Conservation (phyloP, 495 filamentous ascomycete species). For the Penicillium parvum region DNA sequence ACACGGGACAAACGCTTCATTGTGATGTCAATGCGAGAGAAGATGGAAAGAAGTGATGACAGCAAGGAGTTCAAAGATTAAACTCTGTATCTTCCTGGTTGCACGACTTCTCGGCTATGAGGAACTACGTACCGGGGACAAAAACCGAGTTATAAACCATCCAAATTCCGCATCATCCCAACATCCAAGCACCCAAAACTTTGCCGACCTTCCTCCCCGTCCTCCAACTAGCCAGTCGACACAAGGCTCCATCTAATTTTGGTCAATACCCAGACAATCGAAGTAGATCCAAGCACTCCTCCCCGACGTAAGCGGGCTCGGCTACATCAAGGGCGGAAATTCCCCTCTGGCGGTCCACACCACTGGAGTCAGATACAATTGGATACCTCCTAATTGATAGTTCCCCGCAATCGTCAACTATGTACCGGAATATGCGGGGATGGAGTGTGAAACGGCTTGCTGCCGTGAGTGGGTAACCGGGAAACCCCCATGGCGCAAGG, state of each 20-base stretch:
- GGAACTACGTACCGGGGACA: background rate
- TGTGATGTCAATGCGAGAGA: background rate
- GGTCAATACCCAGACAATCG: constrained; percentile 2
- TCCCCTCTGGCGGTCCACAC: constrained; percentile 7
- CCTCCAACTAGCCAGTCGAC: background rate
- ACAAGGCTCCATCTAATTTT: background rate
- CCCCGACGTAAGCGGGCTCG: background rate
- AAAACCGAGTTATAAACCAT: background rate
- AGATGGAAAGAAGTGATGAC: background rate
- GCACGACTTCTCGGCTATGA: background rate
- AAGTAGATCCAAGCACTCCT: background rate
- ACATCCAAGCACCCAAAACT: background rate
- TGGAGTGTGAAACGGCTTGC: background rate
- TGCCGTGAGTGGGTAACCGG: constrained; percentile 4
- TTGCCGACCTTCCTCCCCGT: no score
- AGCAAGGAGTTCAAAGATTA: background rate
- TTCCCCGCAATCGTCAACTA: background rate
- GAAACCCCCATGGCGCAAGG: constrained; percentile 7
- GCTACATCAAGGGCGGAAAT: background rate
- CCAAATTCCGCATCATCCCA: background rate
- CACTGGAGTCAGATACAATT: no score
- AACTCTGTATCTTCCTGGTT: no score
- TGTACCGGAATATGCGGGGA: background rate
- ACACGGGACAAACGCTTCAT: constrained; percentile 16
- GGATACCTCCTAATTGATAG: background rate